phyloP scores from a whole-genome alignment of 2,329 filamentous ascomycete species.

The Penicillium sp. region DNA sequence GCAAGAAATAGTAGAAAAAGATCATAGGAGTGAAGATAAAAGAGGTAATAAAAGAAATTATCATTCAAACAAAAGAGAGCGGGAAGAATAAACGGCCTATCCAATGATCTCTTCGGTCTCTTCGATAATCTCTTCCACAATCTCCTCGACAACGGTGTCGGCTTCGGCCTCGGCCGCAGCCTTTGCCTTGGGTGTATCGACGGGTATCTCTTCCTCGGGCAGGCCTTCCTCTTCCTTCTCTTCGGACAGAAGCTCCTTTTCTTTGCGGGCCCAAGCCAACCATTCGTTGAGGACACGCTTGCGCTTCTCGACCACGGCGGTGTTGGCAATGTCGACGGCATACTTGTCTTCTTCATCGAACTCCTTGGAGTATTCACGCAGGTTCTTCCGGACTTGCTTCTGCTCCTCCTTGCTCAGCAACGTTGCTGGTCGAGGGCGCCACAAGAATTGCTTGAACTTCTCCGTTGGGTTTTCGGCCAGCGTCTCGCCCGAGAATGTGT shows the following conservation, averaged over 20 bases:
- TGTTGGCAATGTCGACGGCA: constrained; percentile 88
- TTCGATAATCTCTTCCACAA: constrained; percentile 76
- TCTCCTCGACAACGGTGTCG: constrained; percentile 78
- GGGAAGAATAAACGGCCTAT: constrained; percentile 24
- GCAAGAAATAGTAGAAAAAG: not conserved
- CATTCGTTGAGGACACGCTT: constrained; percentile 82
- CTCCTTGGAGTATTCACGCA: constrained; percentile 89
- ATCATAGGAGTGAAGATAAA: not conserved
- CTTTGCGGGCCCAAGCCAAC: constrained; percentile 73
- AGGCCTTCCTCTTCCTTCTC: constrained; percentile 67
- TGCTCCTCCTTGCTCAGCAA: constrained; percentile 95
- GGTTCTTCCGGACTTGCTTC: constrained; percentile 95
- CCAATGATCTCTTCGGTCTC: constrained; percentile 75
- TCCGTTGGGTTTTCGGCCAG: constrained; percentile 89
- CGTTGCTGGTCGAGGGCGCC: constrained; percentile 88
- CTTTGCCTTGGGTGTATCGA: constrained; percentile 48
- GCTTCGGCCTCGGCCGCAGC: constrained; percentile 61
- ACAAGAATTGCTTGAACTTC: constrained; percentile 96
- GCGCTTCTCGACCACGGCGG: constrained; percentile 85
- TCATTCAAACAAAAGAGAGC: not conserved
- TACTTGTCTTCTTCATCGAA: constrained; percentile 96
- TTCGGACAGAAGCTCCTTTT: constrained; percentile 67
- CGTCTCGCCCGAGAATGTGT: constrained; percentile 88
- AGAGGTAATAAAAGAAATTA: not conserved
- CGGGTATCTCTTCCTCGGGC: constrained; percentile 60